A percentile compares a stretch with the other conserved stretches of the same genome.
phyloP scores from a whole-genome alignment of 2,329 filamentous ascomycete species.

The Colletotrichum nymphaeae region DNA sequence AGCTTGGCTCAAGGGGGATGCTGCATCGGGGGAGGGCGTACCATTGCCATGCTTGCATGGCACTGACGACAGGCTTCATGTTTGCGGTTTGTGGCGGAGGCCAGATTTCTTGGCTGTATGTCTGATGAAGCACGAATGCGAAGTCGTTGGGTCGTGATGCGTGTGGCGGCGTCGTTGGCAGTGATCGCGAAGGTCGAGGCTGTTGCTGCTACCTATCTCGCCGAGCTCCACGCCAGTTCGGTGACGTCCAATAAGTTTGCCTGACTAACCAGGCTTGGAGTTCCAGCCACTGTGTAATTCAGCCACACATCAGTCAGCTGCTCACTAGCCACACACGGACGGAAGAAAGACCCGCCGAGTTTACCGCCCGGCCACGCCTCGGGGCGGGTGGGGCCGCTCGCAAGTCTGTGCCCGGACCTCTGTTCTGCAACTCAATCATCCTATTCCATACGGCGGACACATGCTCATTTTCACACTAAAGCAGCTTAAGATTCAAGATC shows the following conservation, averaged over 20 bases:
- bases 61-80: slow-evolving; percentile 96
- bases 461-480: background rate
- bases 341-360: background rate
- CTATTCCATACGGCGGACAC: background rate
- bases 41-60: slow-evolving; percentile 96
- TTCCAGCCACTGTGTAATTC: background rate
- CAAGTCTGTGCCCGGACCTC: background rate
- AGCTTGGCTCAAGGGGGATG: background rate
- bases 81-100: slow-evolving; percentile 48
- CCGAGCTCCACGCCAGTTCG: slow-evolving; percentile 16
- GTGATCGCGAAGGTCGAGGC: slow-evolving; percentile 20
- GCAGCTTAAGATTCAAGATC: background rate
- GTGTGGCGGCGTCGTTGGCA: background rate
- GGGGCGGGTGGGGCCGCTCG: background rate
- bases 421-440: background rate
- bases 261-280: slow-evolving; percentile 19
- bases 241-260: slow-evolving; percentile 33
- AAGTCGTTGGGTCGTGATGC: slow-evolving; percentile 28
- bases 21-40: slow-evolving; percentile 57
- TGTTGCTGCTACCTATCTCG: slow-evolving; percentile 25
- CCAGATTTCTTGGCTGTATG: background rate
- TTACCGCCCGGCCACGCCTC: too few species aligned
- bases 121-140: slow-evolving; percentile 24
- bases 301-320: slow-evolving; percentile 9
- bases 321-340: background rate